phyloP scores from a whole-genome alignment of 805 yeast species.

The Torulaspora gathmanii region DNA sequence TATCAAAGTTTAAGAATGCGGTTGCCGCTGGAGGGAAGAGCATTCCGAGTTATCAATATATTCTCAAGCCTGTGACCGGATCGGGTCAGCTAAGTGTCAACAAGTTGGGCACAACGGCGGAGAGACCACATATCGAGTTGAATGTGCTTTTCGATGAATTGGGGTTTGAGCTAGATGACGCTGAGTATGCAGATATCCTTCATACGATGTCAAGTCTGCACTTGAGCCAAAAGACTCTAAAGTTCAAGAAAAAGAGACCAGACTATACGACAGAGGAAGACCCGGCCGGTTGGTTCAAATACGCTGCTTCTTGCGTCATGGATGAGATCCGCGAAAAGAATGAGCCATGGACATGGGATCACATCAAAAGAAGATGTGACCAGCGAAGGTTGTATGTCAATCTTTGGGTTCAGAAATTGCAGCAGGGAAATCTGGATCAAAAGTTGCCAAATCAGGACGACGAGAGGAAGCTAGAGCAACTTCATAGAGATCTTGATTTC shows the following conservation, averaged over 20 bases:
- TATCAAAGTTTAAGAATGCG: constrained; percentile 45
- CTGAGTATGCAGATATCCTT: constrained; percentile 76
- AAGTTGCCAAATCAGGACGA: constrained; percentile 37
- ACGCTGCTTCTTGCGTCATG: constrained; percentile 70
- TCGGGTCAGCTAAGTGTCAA: constrained; percentile 75
- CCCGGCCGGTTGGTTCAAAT: constrained; percentile 77
- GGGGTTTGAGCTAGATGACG: constrained; percentile 77
- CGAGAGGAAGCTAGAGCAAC: constrained; percentile 39
- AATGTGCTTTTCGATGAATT: constrained; percentile 83
- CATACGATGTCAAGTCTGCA: constrained; percentile 79
- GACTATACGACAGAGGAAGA: constrained; percentile 44
- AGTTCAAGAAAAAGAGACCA: constrained; percentile 71
- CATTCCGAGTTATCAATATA: constrained; percentile 44
- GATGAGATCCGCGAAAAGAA: constrained; percentile 78
- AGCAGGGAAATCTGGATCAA: constrained; percentile 32
- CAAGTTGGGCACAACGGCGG: constrained; percentile 68
- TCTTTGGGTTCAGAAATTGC: constrained; percentile 61
- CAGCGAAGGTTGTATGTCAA: constrained; percentile 62
- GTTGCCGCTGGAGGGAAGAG: constrained; percentile 37
- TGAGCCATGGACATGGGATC: constrained; percentile 85
- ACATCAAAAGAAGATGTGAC: constrained; percentile 64
- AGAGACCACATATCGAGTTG: constrained; percentile 63
- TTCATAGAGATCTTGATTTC: constrained; percentile 58
- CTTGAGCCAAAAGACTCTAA: constrained; percentile 70
- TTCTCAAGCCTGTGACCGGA: constrained; percentile 86